Evolutionary conservation across 1,284 basidiomycete genomes (phyloP).

Genomic region (Marasmius sp.): DNA sequence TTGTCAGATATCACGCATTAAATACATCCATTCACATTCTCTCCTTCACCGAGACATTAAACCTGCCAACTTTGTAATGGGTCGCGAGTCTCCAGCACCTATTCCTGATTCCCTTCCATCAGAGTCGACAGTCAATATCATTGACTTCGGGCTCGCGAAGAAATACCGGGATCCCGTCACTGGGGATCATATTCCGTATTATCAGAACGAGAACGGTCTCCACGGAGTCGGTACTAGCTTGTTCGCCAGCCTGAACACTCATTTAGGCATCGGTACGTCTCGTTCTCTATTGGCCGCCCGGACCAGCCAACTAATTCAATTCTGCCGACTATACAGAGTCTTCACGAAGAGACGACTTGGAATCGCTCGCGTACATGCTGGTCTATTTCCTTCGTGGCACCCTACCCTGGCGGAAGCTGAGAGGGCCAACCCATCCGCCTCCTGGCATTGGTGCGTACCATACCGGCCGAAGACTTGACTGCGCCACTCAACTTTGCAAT

Average conservation of each 20-base stretch:
- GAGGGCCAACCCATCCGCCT: conserved; percentile 54
- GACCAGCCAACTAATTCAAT: background rate
- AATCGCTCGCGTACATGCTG: conserved; percentile 90
- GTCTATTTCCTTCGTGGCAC: conserved; percentile 91
- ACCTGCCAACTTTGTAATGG: conserved; percentile 92
- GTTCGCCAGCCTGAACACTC: conserved; percentile 95
- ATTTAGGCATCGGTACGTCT: conserved; percentile 79
- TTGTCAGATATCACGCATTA: conserved; percentile 68
- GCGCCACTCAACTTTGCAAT: too few species aligned
- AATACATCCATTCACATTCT: conserved; percentile 73
- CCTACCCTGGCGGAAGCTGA: conserved; percentile 87
- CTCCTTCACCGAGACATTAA: conserved; percentile 94
- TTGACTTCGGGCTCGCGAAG: conserved; percentile 97
- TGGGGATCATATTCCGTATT: conserved; percentile 87
- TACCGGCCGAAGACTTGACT: background rate
- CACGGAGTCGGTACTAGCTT: conserved; percentile 90
- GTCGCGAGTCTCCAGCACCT: conserved; percentile 23
- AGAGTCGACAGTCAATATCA: conserved; percentile 54
- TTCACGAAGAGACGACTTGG: conserved; percentile 88
- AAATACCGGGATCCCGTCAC: conserved; percentile 90
- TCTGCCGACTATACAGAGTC: conserved; percentile 51
- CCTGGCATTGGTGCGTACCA: conserved; percentile 37
- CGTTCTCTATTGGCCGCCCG: background rate
- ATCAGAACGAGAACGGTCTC: conserved; percentile 88
- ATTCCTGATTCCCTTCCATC: background rate